A percentile compares a stretch with the other conserved stretches of the same genome.
Evolutionary conservation across 495 filamentous ascomycete species (phyloP).

Genomic region (Trichodelitschia bisporula): DNA sequence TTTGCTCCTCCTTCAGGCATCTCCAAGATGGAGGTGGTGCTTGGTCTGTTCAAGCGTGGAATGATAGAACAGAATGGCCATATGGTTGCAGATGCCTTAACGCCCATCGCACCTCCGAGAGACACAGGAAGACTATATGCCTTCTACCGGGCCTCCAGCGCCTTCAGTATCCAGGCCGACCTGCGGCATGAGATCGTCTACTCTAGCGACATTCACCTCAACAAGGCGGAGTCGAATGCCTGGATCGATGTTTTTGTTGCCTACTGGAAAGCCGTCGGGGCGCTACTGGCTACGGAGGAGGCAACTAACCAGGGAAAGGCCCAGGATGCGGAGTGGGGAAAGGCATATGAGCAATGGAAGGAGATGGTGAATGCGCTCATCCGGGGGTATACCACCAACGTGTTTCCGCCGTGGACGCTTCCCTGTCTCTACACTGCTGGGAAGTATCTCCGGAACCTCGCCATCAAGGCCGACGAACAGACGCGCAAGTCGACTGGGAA

Average conservation of each 20-base stretch:
- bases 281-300: conserved; percentile 19
- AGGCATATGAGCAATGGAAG: conserved; percentile 68
- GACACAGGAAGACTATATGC: conserved; percentile 34
- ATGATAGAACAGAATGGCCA: conserved; percentile 31
- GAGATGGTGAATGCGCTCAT: conserved; percentile 43
- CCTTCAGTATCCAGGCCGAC: conserved; percentile 25
- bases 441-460: conserved; percentile 64
- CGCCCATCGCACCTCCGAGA: conserved; percentile 31
- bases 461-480: conserved; percentile 62
- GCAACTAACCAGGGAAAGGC: conserved; percentile 10
- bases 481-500: conserved; percentile 21
- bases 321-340: conserved; percentile 32
- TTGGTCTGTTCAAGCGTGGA: conserved; percentile 35
- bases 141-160: conserved; percentile 31
- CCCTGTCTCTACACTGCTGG: conserved; percentile 68
- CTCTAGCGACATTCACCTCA: conserved; percentile 23
- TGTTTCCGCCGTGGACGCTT: conserved; percentile 65
- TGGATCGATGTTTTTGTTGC: conserved; percentile 66
- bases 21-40: conserved; percentile 44
- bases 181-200: conserved; percentile 38
- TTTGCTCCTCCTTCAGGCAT: too few species aligned
- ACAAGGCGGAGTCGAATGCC: conserved; percentile 36
- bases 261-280: conserved; percentile 61
- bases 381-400: conserved; percentile 43
- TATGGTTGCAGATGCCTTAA: conserved; percentile 41